These are phyloP conservation scores for Aureobasidium sp. DNA, from an alignment of 2,329 filamentous ascomycete species.

Conservation along the genomic window DNA sequence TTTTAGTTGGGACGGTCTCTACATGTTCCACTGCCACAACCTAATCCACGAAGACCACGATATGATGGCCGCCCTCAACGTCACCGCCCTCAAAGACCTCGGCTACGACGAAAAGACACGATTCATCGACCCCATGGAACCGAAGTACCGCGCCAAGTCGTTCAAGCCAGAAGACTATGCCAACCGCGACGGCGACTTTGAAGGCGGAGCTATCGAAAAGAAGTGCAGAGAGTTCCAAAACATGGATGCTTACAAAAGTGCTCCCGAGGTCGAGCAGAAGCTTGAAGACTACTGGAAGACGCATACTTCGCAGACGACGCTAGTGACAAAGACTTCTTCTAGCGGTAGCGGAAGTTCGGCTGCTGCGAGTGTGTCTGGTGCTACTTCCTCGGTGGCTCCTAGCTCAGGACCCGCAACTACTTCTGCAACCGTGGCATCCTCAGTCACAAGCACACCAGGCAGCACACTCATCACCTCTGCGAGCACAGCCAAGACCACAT, in stretches of 20 bases:
- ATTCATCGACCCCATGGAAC: slow-evolving; percentile 22
- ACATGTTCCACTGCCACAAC: slow-evolving; percentile 43
- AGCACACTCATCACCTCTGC: not conserved
- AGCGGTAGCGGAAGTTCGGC: not conserved
- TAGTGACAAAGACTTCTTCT: not conserved
- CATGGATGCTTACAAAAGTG: slow-evolving; percentile 27
- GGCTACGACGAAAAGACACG: slow-evolving; percentile 28
- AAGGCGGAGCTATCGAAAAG: slow-evolving; percentile 21
- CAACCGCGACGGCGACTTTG: slow-evolving; percentile 19
- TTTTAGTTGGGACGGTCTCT: slow-evolving; percentile 49
- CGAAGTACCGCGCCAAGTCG: slow-evolving; percentile 20
- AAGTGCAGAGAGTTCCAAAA: slow-evolving; percentile 29
- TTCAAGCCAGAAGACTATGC: slow-evolving; percentile 9
- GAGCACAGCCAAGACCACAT: not conserved
- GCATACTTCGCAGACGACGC: not conserved
- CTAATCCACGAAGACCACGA: slow-evolving; percentile 40
- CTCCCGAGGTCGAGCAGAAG: slow-evolving; percentile 22
- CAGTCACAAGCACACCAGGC: not conserved
- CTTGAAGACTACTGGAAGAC: slow-evolving; percentile 26
- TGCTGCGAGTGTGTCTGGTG: not conserved
- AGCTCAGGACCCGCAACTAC: not conserved
- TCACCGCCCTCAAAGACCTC: slow-evolving; percentile 31
- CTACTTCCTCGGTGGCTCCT: not conserved
- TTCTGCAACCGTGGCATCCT: not conserved
- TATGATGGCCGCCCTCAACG: slow-evolving; percentile 40